These are phyloP conservation scores for Pseudonitzschia multiseries DNA, from an alignment of 108 stramenopile species.

Conservation along the genomic window DNA sequence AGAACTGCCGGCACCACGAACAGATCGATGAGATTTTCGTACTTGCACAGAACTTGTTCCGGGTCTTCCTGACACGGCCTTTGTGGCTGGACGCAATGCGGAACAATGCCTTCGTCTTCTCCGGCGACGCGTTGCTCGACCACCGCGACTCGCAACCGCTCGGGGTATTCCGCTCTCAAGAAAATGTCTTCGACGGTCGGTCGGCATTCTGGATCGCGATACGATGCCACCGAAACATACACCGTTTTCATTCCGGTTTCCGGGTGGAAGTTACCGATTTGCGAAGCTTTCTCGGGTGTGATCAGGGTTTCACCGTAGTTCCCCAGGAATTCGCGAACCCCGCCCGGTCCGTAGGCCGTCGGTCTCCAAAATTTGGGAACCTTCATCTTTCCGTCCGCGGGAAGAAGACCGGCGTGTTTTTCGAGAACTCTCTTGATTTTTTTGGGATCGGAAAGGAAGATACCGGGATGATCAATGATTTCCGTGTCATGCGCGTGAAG, in stretches of 20 bases:
- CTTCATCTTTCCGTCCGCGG: constrained; percentile 31
- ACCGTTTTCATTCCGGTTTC: constrained; percentile 57
- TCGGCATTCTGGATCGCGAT: constrained; percentile 81
- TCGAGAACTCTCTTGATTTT: constrained; percentile 8
- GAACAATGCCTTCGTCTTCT: constrained; percentile 36
- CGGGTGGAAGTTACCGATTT: constrained; percentile 54
- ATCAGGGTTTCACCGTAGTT: constrained; percentile 68
- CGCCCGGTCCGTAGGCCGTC: constrained; percentile 34
- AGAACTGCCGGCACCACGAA: constrained; percentile 61
- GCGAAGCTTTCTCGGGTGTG: constrained; percentile 57
- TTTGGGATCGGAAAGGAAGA: constrained; percentile 26
- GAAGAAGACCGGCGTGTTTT: constrained; percentile 14
- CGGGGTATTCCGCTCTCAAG: constrained; percentile 69
- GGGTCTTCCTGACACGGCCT: constrained; percentile 60
- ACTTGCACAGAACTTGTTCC: constrained; percentile 65
- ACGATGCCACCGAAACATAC: constrained; percentile 72
- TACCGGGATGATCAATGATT: constrained; percentile 49
- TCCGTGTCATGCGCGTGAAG: constrained; percentile 46
- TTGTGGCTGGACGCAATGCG: constrained; percentile 44
- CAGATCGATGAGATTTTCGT: constrained; percentile 60
- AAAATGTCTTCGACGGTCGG: constrained; percentile 76
- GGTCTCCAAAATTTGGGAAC: constrained; percentile 52
- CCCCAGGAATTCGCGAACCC: constrained; percentile 72
- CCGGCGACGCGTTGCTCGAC: constrained; percentile 67
- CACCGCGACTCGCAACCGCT: constrained; percentile 75